phyloP scores from a whole-genome alignment of 805 yeast species.

The Tetrapisispora fleetii region DNA sequence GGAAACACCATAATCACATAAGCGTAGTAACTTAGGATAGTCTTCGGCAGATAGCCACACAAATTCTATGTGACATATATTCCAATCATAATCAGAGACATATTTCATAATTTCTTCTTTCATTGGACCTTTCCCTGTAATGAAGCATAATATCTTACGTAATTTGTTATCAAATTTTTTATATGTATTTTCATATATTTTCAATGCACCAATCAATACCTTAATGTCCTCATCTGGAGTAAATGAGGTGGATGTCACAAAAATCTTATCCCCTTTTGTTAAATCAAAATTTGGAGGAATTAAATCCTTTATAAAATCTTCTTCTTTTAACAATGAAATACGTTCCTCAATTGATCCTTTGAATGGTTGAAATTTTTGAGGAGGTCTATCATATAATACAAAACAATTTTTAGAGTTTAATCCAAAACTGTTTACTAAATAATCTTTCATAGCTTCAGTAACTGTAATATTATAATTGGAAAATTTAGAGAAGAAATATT shows the following conservation, averaged over 20 bases:
- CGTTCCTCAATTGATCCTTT: conserved; percentile 10
- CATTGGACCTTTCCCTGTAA: conserved; percentile 96
- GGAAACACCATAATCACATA: conserved; percentile 83
- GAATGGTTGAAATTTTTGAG: conserved; percentile 51
- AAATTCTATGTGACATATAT: conserved; percentile 46
- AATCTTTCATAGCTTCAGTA: conserved; percentile 59
- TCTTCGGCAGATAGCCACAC: conserved; percentile 74
- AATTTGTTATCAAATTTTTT: conserved; percentile 18
- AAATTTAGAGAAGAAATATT: conserved; percentile 46
- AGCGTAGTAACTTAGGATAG: conserved; percentile 64
- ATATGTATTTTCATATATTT: conserved; percentile 40
- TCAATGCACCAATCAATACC: conserved; percentile 58
- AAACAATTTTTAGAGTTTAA: conserved; percentile 39
- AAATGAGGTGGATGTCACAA: conserved; percentile 84
- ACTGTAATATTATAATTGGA: conserved; percentile 76
- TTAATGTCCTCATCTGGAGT: conserved; percentile 91
- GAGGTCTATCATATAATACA: conserved; percentile 83
- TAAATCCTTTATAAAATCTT: conserved; percentile 30
- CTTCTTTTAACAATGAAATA: conserved; percentile 8
- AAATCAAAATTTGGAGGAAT: conserved; percentile 28
- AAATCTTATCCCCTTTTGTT: conserved; percentile 41
- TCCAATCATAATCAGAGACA: conserved; percentile 37
- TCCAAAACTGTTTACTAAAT: conserved; percentile 46
- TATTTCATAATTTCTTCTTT: conserved; percentile 40
- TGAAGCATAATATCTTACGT: conserved; percentile 53